Evolutionary conservation across 2,329 filamentous ascomycete species (phyloP), one percentile per base, ranked within the genome.

Genomic region (Paecilomyces sp.): DNA sequence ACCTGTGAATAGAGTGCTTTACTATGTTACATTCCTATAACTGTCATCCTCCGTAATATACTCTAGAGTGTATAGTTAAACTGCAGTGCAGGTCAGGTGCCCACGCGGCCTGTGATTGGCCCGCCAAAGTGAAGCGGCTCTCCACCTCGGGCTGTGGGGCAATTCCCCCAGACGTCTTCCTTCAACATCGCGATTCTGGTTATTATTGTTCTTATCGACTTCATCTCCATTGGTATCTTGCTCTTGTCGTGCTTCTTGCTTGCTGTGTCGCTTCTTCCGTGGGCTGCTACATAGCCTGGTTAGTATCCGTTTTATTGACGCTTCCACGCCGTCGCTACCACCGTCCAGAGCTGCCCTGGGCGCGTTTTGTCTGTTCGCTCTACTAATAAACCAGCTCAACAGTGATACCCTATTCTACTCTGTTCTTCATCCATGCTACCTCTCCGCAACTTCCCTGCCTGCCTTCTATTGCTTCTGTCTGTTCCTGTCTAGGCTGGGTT

Each of bases 41-140:
- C 22, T 28, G 3, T 28, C 25, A 28, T 28, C 6, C 6, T 28
- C 6, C 25, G 25, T 28, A 28, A 28, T 28, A 28, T 22, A 22
- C 22, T 22, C 22, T 22, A 22, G 22, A 22, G 22, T 22, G 22
- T 22, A 22, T 22, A 22, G 22, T 22, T 22, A 22, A 22, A 22
- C 22, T 22, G 22, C 22, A n/a, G n/a, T n/a, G 22, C 22, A 22
- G 22, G 22, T 47, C 18, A 51, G 18, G 22, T 31, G 25, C 15
- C 31, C 8, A 11, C 8, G 31, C 3, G 47, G 8, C 4, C 22
- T 53, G 0, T 53, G 53, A 62, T 57, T 62, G 61, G 61, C 34
- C n/a, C 1, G 18, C 18, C 12, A 58, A 62, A 62, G 61, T 62
- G 61, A 62, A 60, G 61, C 61, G 31, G 57, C 52, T 34, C 30